Conservation (phyloP, 805 yeast species). For the Yarrowia sp. region DNA sequence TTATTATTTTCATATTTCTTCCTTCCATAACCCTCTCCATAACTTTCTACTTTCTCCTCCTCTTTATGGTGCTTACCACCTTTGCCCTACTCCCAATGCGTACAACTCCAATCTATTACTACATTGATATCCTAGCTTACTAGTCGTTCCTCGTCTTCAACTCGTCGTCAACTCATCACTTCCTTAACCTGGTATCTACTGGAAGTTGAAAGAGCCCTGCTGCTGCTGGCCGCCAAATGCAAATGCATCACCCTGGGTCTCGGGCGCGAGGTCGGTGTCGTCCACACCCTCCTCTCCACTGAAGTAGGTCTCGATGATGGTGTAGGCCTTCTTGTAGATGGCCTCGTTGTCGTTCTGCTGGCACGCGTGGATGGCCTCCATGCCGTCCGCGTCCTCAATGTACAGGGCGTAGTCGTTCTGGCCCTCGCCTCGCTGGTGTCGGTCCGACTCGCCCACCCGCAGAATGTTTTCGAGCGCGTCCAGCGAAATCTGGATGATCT, state of each 20-base stretch:
- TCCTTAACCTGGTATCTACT: constrained; percentile 22
- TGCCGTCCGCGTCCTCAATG: constrained; percentile 98
- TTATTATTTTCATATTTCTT: too few relatives aligned
- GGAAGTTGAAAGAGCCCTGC: constrained; percentile 48
- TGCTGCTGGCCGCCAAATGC: constrained; percentile 77
- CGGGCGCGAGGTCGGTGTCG: constrained; percentile 62
- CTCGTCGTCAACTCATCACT: neutral
- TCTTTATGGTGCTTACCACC: neutral
- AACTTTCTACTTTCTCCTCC: neutral
- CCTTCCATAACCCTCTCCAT: too few relatives aligned
- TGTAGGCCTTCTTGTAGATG: constrained; percentile 86
- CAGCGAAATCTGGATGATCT: constrained; percentile 89
- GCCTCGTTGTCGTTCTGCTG: constrained; percentile 90
- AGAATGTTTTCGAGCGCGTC: constrained; percentile 93
- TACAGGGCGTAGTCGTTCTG: constrained; percentile 84
- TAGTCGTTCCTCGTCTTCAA: neutral
- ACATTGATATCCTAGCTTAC: constrained; percentile 14
- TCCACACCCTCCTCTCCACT: constrained; percentile 71
- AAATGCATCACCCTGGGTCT: constrained; percentile 80
- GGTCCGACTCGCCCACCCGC: constrained; percentile 91
- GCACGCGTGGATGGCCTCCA: constrained; percentile 91
- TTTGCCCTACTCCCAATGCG: neutral
- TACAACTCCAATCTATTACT: constrained; percentile 23
- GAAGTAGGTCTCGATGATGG: constrained; percentile 87
- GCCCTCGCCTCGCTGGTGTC: constrained; percentile 65